These are phyloP conservation scores for Fusarium sacchari DNA, from an alignment of 2,329 filamentous ascomycete genomes.

Conservation along the genomic window DNA sequence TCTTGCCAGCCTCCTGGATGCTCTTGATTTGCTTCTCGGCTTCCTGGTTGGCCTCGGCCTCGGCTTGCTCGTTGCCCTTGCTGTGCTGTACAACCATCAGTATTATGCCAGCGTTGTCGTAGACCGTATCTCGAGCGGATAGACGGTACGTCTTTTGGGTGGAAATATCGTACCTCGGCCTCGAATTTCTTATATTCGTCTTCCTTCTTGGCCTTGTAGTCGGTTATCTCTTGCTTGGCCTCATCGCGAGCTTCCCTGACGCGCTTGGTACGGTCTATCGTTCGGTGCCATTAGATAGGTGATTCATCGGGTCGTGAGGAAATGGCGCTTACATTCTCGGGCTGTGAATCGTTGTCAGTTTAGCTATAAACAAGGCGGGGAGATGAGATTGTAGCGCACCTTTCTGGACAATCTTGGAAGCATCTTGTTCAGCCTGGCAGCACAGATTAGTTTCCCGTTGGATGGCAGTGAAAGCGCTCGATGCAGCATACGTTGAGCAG, in stretches of 20 bases:
- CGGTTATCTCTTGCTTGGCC: slow-evolving; percentile 97
- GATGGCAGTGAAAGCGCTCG: neutral
- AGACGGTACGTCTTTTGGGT: neutral
- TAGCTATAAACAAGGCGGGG: neutral
- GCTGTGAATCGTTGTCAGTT: slow-evolving; percentile 60
- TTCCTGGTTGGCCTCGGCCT: slow-evolving; percentile 81
- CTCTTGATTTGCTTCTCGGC: slow-evolving; percentile 83
- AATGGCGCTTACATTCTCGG: slow-evolving; percentile 80
- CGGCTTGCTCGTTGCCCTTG: slow-evolving; percentile 84
- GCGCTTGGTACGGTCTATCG: slow-evolving; percentile 81
- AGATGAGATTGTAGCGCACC: slow-evolving; percentile 63
- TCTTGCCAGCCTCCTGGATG: slow-evolving; percentile 83
- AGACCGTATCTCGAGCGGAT: neutral
- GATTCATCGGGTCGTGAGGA: slow-evolving; percentile 1
- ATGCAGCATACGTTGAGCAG: slow-evolving; percentile 85
- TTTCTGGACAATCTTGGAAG: slow-evolving; percentile 98
- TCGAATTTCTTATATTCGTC: slow-evolving; percentile 96
- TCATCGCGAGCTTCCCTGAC: slow-evolving; percentile 96
- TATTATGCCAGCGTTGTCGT: neutral
- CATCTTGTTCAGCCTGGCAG: slow-evolving; percentile 90
- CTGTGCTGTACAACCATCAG: slow-evolving; percentile 72
- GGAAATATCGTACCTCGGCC: slow-evolving; percentile 64
- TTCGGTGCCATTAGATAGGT: slow-evolving; percentile 1
- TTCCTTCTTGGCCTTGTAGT: slow-evolving; percentile 90
- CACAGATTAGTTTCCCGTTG: slow-evolving; percentile 1